Percentiles rank a stretch among this genome's conserved stretches.
Conservation (phyloP, 169 alveolate genomes). For the Fabrea salina region DNA sequence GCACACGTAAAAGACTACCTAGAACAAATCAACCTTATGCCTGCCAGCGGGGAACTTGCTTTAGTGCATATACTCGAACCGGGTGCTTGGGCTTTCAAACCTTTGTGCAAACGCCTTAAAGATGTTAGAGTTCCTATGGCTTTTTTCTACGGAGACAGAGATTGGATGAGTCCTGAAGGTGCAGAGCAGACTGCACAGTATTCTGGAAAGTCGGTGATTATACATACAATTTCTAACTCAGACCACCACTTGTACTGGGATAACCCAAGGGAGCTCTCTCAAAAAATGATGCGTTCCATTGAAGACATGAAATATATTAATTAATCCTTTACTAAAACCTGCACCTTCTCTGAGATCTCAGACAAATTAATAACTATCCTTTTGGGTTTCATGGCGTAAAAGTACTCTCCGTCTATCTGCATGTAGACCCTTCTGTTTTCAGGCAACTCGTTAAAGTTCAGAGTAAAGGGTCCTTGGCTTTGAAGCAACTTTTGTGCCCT, state of each 20-base stretch:
- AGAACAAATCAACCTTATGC: conserved; percentile 15
- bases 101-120: background rate
- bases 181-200: background rate
- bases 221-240: conserved; percentile 25
- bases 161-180: conserved; percentile 24
- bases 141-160: conserved; percentile 25
- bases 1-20: background rate
- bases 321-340: too few relatives aligned
- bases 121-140: background rate
- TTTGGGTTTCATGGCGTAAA: conserved; percentile 21
- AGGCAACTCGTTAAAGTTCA: conserved; percentile 36
- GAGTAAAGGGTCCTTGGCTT: conserved; percentile 47
- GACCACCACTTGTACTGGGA: conserved; percentile 56
- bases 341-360: background rate
- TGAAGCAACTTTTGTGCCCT: conserved; percentile 33
- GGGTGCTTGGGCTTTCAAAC: conserved; percentile 16
- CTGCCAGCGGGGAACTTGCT: conserved; percentile 20
- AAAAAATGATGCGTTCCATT: background rate
- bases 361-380: conserved; percentile 7
- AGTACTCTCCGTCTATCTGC: conserved; percentile 51
- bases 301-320: too few relatives aligned
- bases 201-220: background rate
- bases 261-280: conserved; percentile 42
- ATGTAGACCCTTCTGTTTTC: conserved; percentile 28
- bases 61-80: background rate